A percentile compares a stretch with the other conserved stretches of the same genome.
Conservation (phyloP, 192 early-diverging fungal species). For the Podila clonocystis region DNA sequence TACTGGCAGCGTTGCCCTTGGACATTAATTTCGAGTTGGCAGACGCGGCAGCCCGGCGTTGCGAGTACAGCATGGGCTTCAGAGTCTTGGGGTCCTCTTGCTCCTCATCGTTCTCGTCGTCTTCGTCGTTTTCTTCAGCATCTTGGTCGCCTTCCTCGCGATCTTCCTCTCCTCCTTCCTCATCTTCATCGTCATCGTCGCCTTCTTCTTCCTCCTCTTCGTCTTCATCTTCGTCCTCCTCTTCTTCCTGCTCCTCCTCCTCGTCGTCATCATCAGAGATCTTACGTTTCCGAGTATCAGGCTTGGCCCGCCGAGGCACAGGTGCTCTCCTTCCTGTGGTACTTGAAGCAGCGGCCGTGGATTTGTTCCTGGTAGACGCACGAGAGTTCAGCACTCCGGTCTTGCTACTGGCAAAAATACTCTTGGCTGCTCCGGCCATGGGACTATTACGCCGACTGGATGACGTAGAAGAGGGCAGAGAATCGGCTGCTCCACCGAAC, state of each 20-base stretch:
- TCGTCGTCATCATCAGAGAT: constrained; percentile 2
- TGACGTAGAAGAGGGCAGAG: not conserved
- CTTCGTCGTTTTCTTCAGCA: not conserved
- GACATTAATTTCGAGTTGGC: constrained; percentile 35
- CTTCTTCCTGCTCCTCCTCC: constrained; percentile 14
- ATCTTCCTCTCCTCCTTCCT: not conserved
- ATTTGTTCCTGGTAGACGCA: not conserved
- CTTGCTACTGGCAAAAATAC: not conserved
- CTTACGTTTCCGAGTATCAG: not conserved
- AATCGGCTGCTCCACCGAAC: not conserved
- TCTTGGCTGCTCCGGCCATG: not conserved
- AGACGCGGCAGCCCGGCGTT: constrained; percentile 21
- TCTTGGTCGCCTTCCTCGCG: not conserved
- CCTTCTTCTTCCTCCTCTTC: constrained; percentile 2
- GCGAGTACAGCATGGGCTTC: constrained; percentile 24
- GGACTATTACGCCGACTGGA: constrained; percentile 1
- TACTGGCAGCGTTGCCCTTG: constrained; percentile 14
- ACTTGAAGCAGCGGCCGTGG: not conserved
- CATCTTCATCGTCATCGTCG: not conserved
- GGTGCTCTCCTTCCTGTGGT: not conserved
- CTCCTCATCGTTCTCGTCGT: not conserved
- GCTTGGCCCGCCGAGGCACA: not conserved
- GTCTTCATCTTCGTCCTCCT: not conserved
- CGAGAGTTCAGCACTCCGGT: not conserved
- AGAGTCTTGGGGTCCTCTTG: not conserved